Evolutionary conservation across 352 stramenopile species (phyloP).

Genomic region (Globisporangium splendens): DNA sequence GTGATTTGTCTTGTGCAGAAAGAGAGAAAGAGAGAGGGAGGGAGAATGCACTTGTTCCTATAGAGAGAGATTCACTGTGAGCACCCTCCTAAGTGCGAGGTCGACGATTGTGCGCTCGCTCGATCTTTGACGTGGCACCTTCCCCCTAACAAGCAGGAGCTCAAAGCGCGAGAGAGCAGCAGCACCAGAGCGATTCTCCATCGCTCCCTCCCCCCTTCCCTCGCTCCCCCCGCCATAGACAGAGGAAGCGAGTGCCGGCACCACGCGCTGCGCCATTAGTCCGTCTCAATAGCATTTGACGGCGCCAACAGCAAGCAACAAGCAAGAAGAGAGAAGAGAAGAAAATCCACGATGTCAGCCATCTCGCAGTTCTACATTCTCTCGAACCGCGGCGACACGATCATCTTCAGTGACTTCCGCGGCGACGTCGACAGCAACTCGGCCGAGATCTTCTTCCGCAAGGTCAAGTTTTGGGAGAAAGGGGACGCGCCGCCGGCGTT

Average conservation of each 20-base stretch:
- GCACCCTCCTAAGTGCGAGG: conserved; percentile 6
- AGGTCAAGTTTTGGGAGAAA: conserved; percentile 99
- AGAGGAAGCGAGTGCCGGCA: background rate
- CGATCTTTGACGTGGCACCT: conserved; percentile 13
- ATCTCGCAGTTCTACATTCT: conserved; percentile 99
- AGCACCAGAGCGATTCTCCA: background rate
- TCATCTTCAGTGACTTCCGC: conserved; percentile 97
- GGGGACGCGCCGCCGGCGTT: conserved; percentile 96
- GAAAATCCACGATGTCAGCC: conserved; percentile 30
- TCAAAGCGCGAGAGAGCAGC: conserved; percentile 4
- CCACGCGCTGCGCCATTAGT: background rate
- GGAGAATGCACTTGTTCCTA: background rate
- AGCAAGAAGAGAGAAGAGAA: background rate
- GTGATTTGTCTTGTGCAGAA: background rate
- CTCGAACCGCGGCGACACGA: conserved; percentile 96
- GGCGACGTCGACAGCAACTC: conserved; percentile 83
- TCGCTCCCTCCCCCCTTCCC: background rate
- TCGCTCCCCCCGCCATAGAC: background rate
- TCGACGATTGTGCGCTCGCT: conserved; percentile 7
- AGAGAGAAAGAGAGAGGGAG: background rate
- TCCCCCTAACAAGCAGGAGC: conserved; percentile 3
- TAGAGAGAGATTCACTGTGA: background rate
- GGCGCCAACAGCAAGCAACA: background rate
- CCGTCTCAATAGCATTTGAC: background rate
- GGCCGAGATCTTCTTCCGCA: conserved; percentile 98